These are phyloP conservation scores for Chalara sp. DNA, from an alignment of 2,329 filamentous ascomycete species.

Conservation along the genomic window DNA sequence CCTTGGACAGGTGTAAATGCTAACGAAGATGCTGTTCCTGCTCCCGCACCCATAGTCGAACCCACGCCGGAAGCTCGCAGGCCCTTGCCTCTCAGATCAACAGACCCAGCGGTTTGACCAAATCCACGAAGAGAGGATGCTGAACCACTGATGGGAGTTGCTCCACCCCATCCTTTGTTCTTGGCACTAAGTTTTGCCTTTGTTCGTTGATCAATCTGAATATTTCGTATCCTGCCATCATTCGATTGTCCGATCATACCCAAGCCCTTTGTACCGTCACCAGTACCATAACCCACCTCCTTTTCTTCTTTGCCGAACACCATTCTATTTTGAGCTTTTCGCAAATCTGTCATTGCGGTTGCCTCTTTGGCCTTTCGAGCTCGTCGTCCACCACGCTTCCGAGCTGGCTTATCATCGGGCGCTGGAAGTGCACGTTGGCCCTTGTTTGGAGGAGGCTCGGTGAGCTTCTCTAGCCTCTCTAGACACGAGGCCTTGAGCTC, in stretches of 20 bases:
- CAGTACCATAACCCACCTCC: slow-evolving; percentile 84
- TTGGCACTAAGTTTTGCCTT: slow-evolving; percentile 90
- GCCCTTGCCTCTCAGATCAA: slow-evolving; percentile 64
- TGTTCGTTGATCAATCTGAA: slow-evolving; percentile 89
- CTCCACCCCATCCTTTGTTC: slow-evolving; percentile 88
- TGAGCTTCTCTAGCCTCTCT: slow-evolving; percentile 84
- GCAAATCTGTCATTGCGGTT: slow-evolving; percentile 90
- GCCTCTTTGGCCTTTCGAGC: slow-evolving; percentile 95
- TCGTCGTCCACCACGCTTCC: slow-evolving; percentile 84
- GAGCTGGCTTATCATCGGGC: slow-evolving; percentile 88
- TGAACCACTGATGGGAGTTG: slow-evolving; percentile 54
- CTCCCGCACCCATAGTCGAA: slow-evolving; percentile 52
- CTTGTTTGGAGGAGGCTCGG: slow-evolving; percentile 84
- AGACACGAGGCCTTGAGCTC: slow-evolving; percentile 77
- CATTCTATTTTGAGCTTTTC: slow-evolving; percentile 94
- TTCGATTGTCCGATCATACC: slow-evolving; percentile 92
- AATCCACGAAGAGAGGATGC: slow-evolving; percentile 81
- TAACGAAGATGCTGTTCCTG: slow-evolving; percentile 77
- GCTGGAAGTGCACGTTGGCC: slow-evolving; percentile 80
- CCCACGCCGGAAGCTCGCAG: slow-evolving; percentile 79
- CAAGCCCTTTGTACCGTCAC: slow-evolving; percentile 78
- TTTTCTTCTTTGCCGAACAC: slow-evolving; percentile 93
- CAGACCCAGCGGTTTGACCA: slow-evolving; percentile 55
- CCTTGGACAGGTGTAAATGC: slow-evolving; percentile 94
- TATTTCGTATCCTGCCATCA: slow-evolving; percentile 79